Conservation (phyloP, 306 rosid species). For the Cucurbita maxima region DNA sequence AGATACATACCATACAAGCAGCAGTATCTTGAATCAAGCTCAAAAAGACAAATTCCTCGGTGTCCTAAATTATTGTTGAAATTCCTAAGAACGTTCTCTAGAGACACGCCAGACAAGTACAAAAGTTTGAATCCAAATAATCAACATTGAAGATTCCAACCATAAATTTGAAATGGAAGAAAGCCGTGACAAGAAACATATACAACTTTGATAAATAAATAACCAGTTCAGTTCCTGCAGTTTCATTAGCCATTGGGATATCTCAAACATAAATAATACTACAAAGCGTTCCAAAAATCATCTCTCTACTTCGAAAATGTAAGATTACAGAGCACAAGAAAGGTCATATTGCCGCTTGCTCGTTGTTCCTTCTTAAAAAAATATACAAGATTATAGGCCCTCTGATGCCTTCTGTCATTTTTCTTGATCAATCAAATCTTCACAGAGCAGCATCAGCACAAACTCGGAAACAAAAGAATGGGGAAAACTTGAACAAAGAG, state of each 20-base stretch:
- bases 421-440: not conserved
- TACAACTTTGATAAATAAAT: not conserved
- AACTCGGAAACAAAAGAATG: slow-evolving; percentile 9
- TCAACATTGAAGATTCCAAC: not conserved
- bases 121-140: not conserved
- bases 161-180: not conserved
- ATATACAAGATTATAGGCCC: slow-evolving; percentile 4
- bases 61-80: not conserved
- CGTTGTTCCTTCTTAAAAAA: not conserved
- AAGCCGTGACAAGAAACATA: not conserved
- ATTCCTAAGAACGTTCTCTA: not conserved
- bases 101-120: not conserved
- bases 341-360: slow-evolving; percentile 1
- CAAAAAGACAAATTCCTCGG: not conserved
- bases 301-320: slow-evolving; percentile 4
- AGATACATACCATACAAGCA: not conserved
- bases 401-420: slow-evolving; percentile 3
- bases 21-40: not conserved
- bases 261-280: slow-evolving; percentile 2
- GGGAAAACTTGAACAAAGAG: slow-evolving; percentile 4
- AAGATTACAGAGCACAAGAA: slow-evolving; percentile 4
- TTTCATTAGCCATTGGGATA: slow-evolving; percentile 8
- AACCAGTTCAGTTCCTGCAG: slow-evolving; percentile 5
- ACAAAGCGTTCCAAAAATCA: slow-evolving; percentile 2
- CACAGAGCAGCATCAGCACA: slow-evolving; percentile 10